Evolutionary conservation across 306 rosid genomes (phyloP).

Genomic region (Morella rubra): DNA sequence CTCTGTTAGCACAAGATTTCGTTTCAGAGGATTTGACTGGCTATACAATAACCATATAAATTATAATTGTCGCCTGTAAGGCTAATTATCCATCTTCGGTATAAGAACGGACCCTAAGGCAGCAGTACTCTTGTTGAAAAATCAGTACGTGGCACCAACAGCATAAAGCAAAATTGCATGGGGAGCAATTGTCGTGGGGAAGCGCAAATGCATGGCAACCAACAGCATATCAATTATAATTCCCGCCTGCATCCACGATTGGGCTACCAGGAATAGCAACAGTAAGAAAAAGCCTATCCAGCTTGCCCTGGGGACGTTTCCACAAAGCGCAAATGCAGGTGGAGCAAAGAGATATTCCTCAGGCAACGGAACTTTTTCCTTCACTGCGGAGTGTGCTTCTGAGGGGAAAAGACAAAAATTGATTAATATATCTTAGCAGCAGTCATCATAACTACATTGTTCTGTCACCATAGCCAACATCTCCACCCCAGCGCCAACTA

Average conservation of each 20-base stretch:
- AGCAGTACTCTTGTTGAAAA: no score
- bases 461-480: not conserved
- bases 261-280: not conserved
- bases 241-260: constrained; percentile 15
- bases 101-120: no score
- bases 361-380: not conserved
- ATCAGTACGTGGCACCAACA: no score
- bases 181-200: not conserved
- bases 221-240: not conserved
- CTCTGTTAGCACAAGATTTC: no score
- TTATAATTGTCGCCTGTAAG: no score
- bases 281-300: not conserved
- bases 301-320: not conserved
- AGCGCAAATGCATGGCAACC: not conserved
- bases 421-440: not conserved
- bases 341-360: constrained; percentile 7
- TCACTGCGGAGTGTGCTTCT: constrained; percentile 8
- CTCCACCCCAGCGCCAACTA: not conserved
- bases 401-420: not conserved
- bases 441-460: not conserved
- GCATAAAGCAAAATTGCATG: no score
- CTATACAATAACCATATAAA: no score
- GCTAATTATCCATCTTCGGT: no score
- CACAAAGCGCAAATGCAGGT: not conserved
- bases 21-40: no score